Conservation (phyloP, 495 filamentous ascomycete genomes). For the Acidomyces sp. region DNA sequence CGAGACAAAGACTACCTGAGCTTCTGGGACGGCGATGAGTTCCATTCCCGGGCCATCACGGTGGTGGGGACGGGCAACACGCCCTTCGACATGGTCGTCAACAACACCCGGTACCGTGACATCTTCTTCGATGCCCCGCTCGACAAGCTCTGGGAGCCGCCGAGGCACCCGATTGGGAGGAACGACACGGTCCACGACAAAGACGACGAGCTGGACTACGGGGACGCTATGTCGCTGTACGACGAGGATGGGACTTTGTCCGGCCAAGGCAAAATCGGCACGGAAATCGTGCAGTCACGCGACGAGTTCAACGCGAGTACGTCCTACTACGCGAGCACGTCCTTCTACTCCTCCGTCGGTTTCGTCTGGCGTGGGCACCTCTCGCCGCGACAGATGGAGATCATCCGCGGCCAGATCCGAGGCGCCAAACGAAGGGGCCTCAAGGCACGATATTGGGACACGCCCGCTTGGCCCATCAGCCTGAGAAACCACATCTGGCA, state of each 20-base stretch:
- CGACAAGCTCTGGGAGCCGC: slow-evolving; percentile 10
- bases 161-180: background rate
- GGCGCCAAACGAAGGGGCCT: slow-evolving; percentile 57
- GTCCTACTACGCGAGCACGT: slow-evolving; percentile 42
- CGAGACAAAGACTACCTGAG: slow-evolving; percentile 30
- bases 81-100: slow-evolving; percentile 46
- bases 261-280: slow-evolving; percentile 18
- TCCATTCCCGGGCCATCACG: slow-evolving; percentile 37
- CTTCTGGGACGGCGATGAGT: slow-evolving; percentile 31
- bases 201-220: background rate
- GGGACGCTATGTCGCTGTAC: background rate
- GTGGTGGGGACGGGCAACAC: slow-evolving; percentile 71
- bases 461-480: slow-evolving; percentile 63
- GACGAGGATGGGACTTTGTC: background rate
- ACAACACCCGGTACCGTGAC: slow-evolving; percentile 42
- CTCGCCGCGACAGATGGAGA: slow-evolving; percentile 39
- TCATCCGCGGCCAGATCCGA: slow-evolving; percentile 51
- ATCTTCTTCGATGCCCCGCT: slow-evolving; percentile 56
- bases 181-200: background rate
- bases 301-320: slow-evolving; percentile 33
- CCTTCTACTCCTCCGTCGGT: slow-evolving; percentile 36
- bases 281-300: background rate
- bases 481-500: slow-evolving; percentile 63
- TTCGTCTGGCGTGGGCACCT: slow-evolving; percentile 32
- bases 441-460: slow-evolving; percentile 66